These are phyloP conservation scores for Pseudoperonospora humuli DNA, from an alignment of 352 stramenopile genomes.

Conservation along the genomic window DNA sequence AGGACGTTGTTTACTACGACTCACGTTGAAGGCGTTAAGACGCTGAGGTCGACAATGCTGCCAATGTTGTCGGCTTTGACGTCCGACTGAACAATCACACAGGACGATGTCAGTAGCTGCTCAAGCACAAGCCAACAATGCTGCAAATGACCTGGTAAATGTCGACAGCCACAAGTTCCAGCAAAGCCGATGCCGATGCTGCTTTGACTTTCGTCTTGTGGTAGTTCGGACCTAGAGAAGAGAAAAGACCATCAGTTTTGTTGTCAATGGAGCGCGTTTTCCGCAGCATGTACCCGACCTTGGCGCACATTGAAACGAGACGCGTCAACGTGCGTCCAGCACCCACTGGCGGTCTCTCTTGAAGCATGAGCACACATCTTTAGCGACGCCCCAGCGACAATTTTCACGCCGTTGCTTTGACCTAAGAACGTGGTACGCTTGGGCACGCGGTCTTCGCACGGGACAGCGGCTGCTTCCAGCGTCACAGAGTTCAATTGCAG, in stretches of 20 bases:
- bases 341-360: conserved; percentile 29
- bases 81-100: conserved; percentile 37
- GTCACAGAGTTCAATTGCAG: not conserved
- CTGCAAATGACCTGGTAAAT: conserved; percentile 43
- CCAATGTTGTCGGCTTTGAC: conserved; percentile 69
- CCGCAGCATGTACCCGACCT: conserved; percentile 19
- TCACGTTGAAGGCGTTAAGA: conserved; percentile 28
- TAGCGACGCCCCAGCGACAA: conserved; percentile 45
- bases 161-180: conserved; percentile 62
- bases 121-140: not conserved
- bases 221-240: conserved; percentile 54
- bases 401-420: conserved; percentile 32
- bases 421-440: conserved; percentile 17
- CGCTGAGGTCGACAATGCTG: conserved; percentile 53
- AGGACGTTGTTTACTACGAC: not conserved
- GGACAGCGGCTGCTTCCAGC: conserved; percentile 1
- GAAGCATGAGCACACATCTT: conserved; percentile 36
- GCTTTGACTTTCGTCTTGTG: conserved; percentile 68
- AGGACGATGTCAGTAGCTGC: not conserved
- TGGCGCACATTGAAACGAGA: conserved; percentile 78
- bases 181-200: conserved; percentile 39
- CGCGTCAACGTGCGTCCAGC: conserved; percentile 57
- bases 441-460: not conserved
- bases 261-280: not conserved
- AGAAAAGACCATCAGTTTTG: not conserved